Conservation (phyloP, 2,329 filamentous ascomycete genomes). For the Colletotrichum phormii region DNA sequence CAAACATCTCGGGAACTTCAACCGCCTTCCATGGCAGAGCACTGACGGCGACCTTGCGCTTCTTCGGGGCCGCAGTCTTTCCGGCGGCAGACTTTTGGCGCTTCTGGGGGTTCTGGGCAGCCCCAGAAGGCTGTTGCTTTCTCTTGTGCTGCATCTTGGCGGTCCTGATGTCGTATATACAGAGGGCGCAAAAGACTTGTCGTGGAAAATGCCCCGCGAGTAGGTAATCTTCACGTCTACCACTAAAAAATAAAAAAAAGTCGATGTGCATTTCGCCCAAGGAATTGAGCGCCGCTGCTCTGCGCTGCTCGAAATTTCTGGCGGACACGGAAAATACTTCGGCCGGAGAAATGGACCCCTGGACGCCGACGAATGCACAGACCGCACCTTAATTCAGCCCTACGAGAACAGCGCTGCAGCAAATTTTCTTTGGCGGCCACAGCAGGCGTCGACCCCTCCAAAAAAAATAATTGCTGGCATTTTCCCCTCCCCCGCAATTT, state of each 20-base stretch:
- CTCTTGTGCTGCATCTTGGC: conserved; percentile 35
- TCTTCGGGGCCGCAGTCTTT: conserved; percentile 41
- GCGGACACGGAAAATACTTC: conserved; percentile 30
- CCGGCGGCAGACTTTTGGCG: conserved; percentile 32
- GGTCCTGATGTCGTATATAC: not conserved
- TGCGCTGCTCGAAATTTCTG: conserved; percentile 27
- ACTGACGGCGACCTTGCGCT: conserved; percentile 56
- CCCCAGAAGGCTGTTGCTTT: conserved; percentile 28
- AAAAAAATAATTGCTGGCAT: conserved; percentile 15
- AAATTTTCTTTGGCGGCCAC: conserved; percentile 38
- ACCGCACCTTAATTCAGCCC: conserved; percentile 46
- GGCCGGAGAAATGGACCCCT: not conserved
- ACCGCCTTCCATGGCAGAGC: conserved; percentile 68
- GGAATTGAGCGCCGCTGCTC: not conserved
- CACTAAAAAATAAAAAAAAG: conserved; percentile 3
- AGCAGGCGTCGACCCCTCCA: conserved; percentile 30
- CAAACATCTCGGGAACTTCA: conserved; percentile 80
- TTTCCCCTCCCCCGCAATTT: not conserved
- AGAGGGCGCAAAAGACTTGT: not conserved
- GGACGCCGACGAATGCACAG: conserved; percentile 27
- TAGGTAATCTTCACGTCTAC: not conserved
- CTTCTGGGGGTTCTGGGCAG: conserved; percentile 25
- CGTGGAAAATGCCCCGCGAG: conserved; percentile 13
- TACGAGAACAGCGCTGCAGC: conserved; percentile 29
- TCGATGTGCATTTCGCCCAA: not conserved